phyloP scores from a whole-genome alignment of 2,329 filamentous ascomycete species.

The Westerdykella ornata region DNA sequence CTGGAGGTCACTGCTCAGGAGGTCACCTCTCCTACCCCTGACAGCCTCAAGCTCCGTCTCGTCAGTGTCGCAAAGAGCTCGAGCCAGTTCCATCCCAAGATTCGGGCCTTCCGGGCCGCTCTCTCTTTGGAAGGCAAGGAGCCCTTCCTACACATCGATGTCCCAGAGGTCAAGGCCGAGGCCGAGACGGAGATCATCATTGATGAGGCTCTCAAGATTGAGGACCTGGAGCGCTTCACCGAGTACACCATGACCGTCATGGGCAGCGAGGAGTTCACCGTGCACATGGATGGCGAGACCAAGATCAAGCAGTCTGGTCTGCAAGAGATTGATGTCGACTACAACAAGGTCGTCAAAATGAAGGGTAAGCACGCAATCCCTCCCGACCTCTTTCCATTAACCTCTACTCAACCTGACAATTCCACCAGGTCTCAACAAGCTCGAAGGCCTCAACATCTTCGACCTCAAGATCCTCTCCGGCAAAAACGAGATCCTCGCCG shows the following conservation, averaged over 20 bases:
- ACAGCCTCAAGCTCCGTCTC: conserved; percentile 46
- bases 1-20: conserved; percentile 47
- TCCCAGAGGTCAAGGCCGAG: conserved; percentile 42
- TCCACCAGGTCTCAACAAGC: conserved; percentile 50
- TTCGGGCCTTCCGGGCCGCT: conserved; percentile 49
- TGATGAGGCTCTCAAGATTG: conserved; percentile 42
- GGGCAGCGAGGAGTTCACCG: conserved; percentile 43
- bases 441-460: conserved; percentile 49
- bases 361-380: conserved; percentile 41
- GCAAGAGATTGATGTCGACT: conserved; percentile 47
- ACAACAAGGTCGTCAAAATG: conserved; percentile 52
- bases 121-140: conserved; percentile 42
- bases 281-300: conserved; percentile 49
- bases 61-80: conserved; percentile 43
- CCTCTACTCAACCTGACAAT: background rate
- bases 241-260: conserved; percentile 47
- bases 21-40: conserved; percentile 46
- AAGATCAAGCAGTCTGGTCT: conserved; percentile 47
- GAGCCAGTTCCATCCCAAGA: conserved; percentile 48
- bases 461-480: conserved; percentile 45
- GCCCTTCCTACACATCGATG: conserved; percentile 42
- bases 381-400: background rate
- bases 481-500: conserved; percentile 26
- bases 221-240: conserved; percentile 42
- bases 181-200: conserved; percentile 40